Conservation (phyloP, 192 early-diverging fungal species). For the Coemansia sp. region DNA sequence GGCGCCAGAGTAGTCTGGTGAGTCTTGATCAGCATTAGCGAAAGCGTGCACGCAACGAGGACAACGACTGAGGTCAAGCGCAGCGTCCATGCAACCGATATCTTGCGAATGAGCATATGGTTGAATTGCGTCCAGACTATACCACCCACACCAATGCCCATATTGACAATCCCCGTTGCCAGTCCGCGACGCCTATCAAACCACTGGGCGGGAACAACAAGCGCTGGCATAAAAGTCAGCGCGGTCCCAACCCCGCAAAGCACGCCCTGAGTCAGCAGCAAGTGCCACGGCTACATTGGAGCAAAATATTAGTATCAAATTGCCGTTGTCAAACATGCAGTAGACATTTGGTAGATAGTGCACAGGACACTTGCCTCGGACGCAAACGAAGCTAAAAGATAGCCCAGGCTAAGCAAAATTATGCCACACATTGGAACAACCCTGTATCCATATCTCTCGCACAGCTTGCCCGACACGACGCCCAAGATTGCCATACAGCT, state of each 20-base stretch:
- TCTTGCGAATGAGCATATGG: slow-evolving; percentile 53
- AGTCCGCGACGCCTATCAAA: slow-evolving; percentile 57
- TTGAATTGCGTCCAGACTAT: slow-evolving; percentile 62
- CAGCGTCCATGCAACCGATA: slow-evolving; percentile 62
- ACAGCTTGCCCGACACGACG: slow-evolving; percentile 48
- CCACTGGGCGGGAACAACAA: slow-evolving; percentile 56
- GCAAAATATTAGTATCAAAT: neutral
- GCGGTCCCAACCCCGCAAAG: slow-evolving; percentile 56
- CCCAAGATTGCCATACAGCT: slow-evolving; percentile 47
- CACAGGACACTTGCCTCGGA: slow-evolving; percentile 35
- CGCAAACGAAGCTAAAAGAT: slow-evolving; percentile 52
- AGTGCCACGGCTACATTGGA: slow-evolving; percentile 58
- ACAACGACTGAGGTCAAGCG: slow-evolving; percentile 57
- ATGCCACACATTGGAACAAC: slow-evolving; percentile 41
- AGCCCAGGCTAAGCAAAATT: slow-evolving; percentile 36
- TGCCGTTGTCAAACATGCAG: neutral
- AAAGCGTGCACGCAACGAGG: slow-evolving; percentile 21
- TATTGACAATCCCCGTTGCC: slow-evolving; percentile 57
- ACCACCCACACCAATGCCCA: slow-evolving; percentile 73
- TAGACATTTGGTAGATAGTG: neutral
- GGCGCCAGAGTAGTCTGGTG: slow-evolving; percentile 1
- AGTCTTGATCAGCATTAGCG: slow-evolving; percentile 44
- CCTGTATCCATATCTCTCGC: slow-evolving; percentile 45
- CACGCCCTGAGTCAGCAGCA: slow-evolving; percentile 60
- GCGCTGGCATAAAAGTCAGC: slow-evolving; percentile 51